A percentile compares a stretch with the other conserved stretches of the same genome.
Evolutionary conservation across 495 filamentous ascomycete genomes (phyloP).

Genomic region (Saxophila tyrrhenica): DNA sequence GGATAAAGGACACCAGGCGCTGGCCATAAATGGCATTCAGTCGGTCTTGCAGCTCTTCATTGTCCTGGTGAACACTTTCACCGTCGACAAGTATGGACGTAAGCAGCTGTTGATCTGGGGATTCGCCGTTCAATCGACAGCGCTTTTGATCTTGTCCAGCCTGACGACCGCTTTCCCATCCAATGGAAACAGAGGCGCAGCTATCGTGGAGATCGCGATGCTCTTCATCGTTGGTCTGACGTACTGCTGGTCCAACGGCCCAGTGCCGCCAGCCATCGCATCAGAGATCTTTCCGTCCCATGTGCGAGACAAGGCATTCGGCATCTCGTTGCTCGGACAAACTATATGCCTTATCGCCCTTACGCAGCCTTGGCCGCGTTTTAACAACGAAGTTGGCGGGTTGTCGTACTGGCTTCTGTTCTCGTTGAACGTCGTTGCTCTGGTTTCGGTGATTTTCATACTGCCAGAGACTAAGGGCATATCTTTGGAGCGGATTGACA

Average conservation of each 20-base stretch:
- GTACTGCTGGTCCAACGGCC: slow-evolving; percentile 33
- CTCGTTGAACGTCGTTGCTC: slow-evolving; percentile 27
- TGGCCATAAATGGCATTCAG: slow-evolving; percentile 32
- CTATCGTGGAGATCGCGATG: slow-evolving; percentile 30
- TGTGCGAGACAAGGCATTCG: slow-evolving; percentile 32
- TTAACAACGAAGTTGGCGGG: slow-evolving; percentile 27
- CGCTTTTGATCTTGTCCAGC: slow-evolving; percentile 27
- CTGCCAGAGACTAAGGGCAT: slow-evolving; percentile 27
- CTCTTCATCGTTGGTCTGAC: slow-evolving; percentile 31
- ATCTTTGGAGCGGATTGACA: slow-evolving; percentile 32
- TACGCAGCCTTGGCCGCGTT: slow-evolving; percentile 31
- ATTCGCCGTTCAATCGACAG: slow-evolving; percentile 27
- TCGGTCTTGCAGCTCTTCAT: slow-evolving; percentile 30
- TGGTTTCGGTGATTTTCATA: slow-evolving; percentile 31
- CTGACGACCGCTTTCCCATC: slow-evolving; percentile 29
- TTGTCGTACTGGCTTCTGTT: slow-evolving; percentile 31
- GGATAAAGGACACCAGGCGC: slow-evolving; percentile 27
- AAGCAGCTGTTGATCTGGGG: slow-evolving; percentile 27
- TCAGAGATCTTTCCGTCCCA: slow-evolving; percentile 33
- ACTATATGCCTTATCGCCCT: slow-evolving; percentile 28
- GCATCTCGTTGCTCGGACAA: slow-evolving; percentile 29
- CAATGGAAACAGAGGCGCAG: slow-evolving; percentile 29
- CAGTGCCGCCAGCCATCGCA: slow-evolving; percentile 26
- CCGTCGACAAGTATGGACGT: slow-evolving; percentile 31
- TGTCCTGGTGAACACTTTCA: slow-evolving; percentile 33